Evolutionary conservation across 495 filamentous ascomycete species (phyloP), one percentile per base, ranked within the genome.

Genomic region (Penicillium verhagenii): DNA sequence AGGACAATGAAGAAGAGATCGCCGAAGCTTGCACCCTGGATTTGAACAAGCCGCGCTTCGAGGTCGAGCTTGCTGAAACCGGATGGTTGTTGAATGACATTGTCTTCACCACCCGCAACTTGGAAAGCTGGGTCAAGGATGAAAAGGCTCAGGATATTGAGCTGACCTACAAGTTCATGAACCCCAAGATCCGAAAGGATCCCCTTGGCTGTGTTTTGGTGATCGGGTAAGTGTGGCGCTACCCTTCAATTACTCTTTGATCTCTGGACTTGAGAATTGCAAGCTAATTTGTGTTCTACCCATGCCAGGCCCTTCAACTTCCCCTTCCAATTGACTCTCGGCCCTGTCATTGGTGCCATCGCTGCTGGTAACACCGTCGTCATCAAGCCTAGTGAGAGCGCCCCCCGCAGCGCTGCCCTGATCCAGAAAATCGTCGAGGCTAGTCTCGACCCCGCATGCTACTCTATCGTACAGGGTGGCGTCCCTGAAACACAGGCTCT

Each of bases 301-400:
- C n/a, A n/a, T n/a, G n/a, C n/a, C 39, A 87, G 85, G 44, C 81
- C 91, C 39, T 97, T 88, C 78, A 97, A 98, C 77, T 96, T 88
- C 71, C 94, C 94, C 38, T 72, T 96, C 63, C 87, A 92, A 65
- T 77, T 97, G 16, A 81, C 84, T 23, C 60, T 97, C 21, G 81
- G 83, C 7, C 92, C 94, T 11, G 66, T 95, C 29, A 81, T 96
- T 46, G 94, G 92, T 49, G 94, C 93, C 53, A 97, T 97, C 56
- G 86, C 87, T 24, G 92, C 91, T 20, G 94, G 94, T 52, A 95
- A 92, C 70, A 92, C 92, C 11, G 90, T 83, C 29, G 80, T 96
- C 10, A 66, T 97, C 64, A 98, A 98, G 74, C 93, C 93, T 10
- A 91, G 87, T 19, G 94, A 97, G 74, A 79, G 82, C 53, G 81